Base-by-base conservation (phyloP, 305 asterid species). In the Fraxinus xanthoxyloides region DNA sequence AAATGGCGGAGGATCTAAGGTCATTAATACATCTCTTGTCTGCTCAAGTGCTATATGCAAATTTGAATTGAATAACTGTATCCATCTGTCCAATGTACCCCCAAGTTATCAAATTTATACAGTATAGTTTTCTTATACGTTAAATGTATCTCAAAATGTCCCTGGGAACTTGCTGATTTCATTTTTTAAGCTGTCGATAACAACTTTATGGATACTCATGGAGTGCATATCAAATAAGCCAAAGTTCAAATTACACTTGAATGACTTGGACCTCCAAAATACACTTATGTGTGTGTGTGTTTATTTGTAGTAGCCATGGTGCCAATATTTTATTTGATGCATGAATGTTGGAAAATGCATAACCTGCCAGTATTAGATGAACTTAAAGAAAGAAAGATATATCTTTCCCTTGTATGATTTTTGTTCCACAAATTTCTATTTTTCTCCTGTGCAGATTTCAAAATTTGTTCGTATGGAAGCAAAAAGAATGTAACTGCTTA, bases 391-490 rank as follows among this genome's bases (percentile, higher is more conserved):
- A 56, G 13, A 2, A 3, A 7, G 72, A 67, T 70, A 31, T 21
- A 67, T 61, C 12, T 69, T 63, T 63, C 26, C 3, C 75, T 31
- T 51, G 17, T 34, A 32, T 69, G 24, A 65, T 4, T 80, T 72
- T 77, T 54, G 76, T 38, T 75, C 40, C 12, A 61, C 9, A 2
- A 31, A 61, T 26, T 78, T 56, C 70, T 81, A 59, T 82, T 51
- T 77, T 59, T 40, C 79, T 83, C 51, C 28, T 15, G 23, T 76
- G 86, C 94, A 95, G 99, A 84, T 86, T 88, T 90, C 82, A 91
- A 85, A 87, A 89, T 91, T 77, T 95, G 99, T 84, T 91, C 91
- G 21, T 61, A 56, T 75, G 92, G 93, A 59, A 89, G 63, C 65
- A 91, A 90, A 80, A 92, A 87, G 86, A 87, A 90, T 67, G 85